Percentiles rank a stretch among this genome's conserved stretches.
Evolutionary conservation across 2,329 filamentous ascomycete genomes (phyloP).

Genomic region (Aspergillus fischeri): DNA sequence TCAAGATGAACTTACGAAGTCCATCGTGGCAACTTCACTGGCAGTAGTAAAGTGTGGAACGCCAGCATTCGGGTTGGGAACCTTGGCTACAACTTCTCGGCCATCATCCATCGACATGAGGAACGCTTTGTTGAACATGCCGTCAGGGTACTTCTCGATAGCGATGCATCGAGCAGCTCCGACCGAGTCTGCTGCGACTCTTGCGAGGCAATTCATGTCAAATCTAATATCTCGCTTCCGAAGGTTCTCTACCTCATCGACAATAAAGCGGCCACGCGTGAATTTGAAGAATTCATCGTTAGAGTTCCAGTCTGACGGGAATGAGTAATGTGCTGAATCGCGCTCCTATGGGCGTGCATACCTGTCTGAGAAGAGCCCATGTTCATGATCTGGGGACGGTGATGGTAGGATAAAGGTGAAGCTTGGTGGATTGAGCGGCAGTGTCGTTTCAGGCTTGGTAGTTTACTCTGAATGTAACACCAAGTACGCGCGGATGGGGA

Average conservation of each 20-base stretch:
- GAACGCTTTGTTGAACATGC: no score
- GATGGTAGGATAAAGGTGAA: slow-evolving; percentile 1
- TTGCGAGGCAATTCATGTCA: no score
- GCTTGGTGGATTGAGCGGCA: slow-evolving; percentile 12
- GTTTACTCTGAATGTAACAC: slow-evolving; percentile 5
- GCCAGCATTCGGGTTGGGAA: slow-evolving; percentile 16
- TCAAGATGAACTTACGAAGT: slow-evolving; percentile 15
- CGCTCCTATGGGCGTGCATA: slow-evolving; percentile 10
- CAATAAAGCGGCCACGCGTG: no score
- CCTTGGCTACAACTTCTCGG: no score
- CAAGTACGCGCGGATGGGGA: slow-evolving; percentile 9
- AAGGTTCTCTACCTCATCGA: no score
- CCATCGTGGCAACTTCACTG: slow-evolving; percentile 36
- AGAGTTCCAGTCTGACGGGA: slow-evolving; percentile 22
- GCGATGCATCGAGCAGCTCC: no score
- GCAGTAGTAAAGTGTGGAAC: slow-evolving; percentile 27
- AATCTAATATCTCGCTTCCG: no score
- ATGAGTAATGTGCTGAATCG: slow-evolving; percentile 13
- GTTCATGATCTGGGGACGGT: not conserved
- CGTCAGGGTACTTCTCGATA: no score
- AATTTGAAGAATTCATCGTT: slow-evolving; percentile 12
- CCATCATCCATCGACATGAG: no score
- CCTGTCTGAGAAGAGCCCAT: slow-evolving; percentile 12
- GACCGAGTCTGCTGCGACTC: no score
- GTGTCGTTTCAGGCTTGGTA: slow-evolving; percentile 9